Base-by-base conservation (phyloP, 345 rosid species). In the Eucalyptus cloeziana region DNA sequence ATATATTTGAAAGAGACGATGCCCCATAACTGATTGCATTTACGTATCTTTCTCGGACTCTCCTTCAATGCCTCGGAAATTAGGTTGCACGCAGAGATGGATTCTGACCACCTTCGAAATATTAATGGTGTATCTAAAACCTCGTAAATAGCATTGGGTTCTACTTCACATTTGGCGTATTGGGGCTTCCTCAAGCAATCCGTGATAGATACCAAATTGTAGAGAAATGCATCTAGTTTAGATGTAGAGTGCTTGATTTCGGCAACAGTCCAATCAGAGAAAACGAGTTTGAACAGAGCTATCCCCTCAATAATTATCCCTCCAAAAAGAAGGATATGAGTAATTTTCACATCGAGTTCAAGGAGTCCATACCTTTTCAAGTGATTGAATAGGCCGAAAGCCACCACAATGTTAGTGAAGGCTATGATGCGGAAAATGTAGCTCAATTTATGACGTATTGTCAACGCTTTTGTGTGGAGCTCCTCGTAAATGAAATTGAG, bases 251-350 rank as follows among this genome's bases (percentile, higher is more conserved):
- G 0, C 33, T 30, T 62, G 17, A 62, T 62, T 62, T 0, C 0
- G 3, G 33, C 71, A 27, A 13, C 0, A 62, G 17, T 30, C 8
- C 17, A 62, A 62, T 62, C 8, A 2, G 17, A 62, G 14, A 13
- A 30, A 62, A 62, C 0, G 0, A 30, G 17, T 0, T 0, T 13
- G 33, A 13, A 30, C 0, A 62, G 5, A 62, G 71, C 9, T 1
- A 13, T 62, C 69, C n/a, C 67, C 12, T 62, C 33, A 30, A 62
- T 14, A 62, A 30, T 13, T 6, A 62, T 60, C 67, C 67, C 67
- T 12, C 31, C 31, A 13, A 25, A 56, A 10, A 25, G 67, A 60
- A 60, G 31, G 31, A 30, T 10, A 60, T 60, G 0, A 27, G 16
- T 60, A 27, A 60, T 60, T 60, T 60, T 5, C 31, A 60, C 31